Base-by-base conservation (phyloP, 2,329 filamentous ascomycete genomes). In the Ceratocystis colombiana region DNA sequence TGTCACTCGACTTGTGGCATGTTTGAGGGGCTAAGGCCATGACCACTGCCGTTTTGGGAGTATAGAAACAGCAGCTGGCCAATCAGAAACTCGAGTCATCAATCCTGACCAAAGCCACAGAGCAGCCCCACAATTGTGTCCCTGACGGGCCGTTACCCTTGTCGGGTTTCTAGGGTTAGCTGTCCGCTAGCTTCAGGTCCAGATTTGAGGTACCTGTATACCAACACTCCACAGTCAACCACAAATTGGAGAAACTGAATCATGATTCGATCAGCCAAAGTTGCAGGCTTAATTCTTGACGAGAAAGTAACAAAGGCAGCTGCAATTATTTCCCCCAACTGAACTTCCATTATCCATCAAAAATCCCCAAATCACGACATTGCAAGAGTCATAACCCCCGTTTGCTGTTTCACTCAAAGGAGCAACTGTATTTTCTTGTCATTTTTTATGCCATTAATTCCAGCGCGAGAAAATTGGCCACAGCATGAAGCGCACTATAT, bases 1-100 rank as follows among this genome's bases (percentile, higher is more conserved):
- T 37, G 55, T 59, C 55, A 59, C 55, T 59, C 25, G 55, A 59
- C 55, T 59, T 59, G 28, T 59, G 55, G 55, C 55, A 59, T 59
- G 55, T 59, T 59, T 37, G 17, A 30, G 30, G n/a, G 28, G 17
- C 28, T 25, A 57, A 57, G 8, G n/a, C 53, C 28, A 59, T 2
- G 3, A 6, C 17, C 28, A 59, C 28, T 59, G 30, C 55, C 28
- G 55, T 37, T 59, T 59, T 37, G 25, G 55, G 55, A n/a, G 33
- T n/a, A 20, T 37, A 10, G 5, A 30, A n/a, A n/a, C 28, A n/a
- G 15, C 15, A 59, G 55, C 8, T 59, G 25, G 28, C 55, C 55
- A 59, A 59, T 59, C 5, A 59, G 28, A 17, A 30, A 2, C 3
- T 4, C 3, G 7, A 3, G 5, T 53, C 10, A 15, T n/a, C 20